Evolutionary conservation across 2,329 filamentous ascomycete species (phyloP).

Genomic region (Pseudogymnoascus sp.): DNA sequence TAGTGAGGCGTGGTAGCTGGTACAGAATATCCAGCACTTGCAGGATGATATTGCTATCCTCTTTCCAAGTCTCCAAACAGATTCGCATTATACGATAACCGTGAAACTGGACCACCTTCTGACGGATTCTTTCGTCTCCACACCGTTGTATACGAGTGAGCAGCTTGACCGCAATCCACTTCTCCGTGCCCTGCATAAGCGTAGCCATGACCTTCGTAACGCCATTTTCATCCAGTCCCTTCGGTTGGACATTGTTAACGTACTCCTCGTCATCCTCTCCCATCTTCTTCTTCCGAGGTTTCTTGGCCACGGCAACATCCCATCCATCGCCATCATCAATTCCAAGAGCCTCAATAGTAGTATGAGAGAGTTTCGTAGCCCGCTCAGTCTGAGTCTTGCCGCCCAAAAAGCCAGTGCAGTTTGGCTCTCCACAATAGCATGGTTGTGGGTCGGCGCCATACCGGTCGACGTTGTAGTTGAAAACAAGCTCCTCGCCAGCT

Average conservation of each 20-base stretch:
- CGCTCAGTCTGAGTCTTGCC: conserved; percentile 96
- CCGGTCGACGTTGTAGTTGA: conserved; percentile 98
- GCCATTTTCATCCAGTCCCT: conserved; percentile 69
- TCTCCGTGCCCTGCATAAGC: conserved; percentile 96
- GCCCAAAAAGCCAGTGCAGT: conserved; percentile 93
- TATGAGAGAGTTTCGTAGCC: conserved; percentile 80
- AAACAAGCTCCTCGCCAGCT: conserved; percentile 89
- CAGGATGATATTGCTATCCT: conserved; percentile 81
- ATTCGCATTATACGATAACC: conserved; percentile 93
- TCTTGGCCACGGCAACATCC: conserved; percentile 85
- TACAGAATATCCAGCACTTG: conserved; percentile 87
- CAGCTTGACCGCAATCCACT: conserved; percentile 97
- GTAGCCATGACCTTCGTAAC: conserved; percentile 94
- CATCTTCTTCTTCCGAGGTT: conserved; percentile 83
- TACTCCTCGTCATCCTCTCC: conserved; percentile 94
- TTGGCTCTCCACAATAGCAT: conserved; percentile 90
- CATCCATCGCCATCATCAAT: conserved; percentile 89
- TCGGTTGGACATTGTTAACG: conserved; percentile 77
- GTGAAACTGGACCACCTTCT: conserved; percentile 90
- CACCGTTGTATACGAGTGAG: conserved; percentile 80
- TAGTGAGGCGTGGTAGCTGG: conserved; percentile 79
- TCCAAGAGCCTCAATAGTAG: conserved; percentile 88
- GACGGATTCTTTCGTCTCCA: conserved; percentile 77
- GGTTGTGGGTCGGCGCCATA: conserved; percentile 95
- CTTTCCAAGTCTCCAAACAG: conserved; percentile 79